Percentiles rank a stretch among this genome's conserved stretches.
These are phyloP conservation scores for Chlamydomonas asymmetrica DNA, from an alignment of 139 green algal genomes.

Conservation along the genomic window DNA sequence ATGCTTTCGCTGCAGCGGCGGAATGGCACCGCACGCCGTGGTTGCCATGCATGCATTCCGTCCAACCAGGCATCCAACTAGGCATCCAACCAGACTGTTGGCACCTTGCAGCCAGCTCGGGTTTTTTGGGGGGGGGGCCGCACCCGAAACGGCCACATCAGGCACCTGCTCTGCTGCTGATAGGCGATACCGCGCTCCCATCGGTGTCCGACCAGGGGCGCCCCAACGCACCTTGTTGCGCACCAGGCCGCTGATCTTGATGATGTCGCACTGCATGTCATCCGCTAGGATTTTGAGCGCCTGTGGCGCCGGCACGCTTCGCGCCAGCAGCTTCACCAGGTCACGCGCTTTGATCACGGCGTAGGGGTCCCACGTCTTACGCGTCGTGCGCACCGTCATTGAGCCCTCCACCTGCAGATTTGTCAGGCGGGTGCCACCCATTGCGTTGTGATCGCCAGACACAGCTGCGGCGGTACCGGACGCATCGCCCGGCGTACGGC, in stretches of 20 bases:
- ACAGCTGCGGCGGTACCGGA: neutral
- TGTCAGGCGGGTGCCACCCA: constrained; percentile 18
- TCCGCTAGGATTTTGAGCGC: constrained; percentile 70
- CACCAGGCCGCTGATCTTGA: constrained; percentile 96
- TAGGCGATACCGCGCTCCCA: no score
- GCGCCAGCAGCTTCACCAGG: constrained; percentile 97
- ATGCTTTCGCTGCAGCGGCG: no score
- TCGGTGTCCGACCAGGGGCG: no score
- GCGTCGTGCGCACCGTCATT: constrained; percentile 97
- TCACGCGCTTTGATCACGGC: constrained; percentile 98
- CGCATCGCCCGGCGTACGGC: no score
- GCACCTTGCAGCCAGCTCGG: no score
- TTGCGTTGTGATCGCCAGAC: neutral
- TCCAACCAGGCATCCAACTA: no score
- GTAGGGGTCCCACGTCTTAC: constrained; percentile 98
- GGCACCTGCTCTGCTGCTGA: no score
- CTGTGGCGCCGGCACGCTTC: constrained; percentile 91
- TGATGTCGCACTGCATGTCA: constrained; percentile 95
- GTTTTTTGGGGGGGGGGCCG: no score
- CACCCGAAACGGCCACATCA: no score
- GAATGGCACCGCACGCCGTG: no score
- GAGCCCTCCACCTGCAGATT: constrained; percentile 93
- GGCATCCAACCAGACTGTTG: no score
- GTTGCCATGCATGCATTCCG: no score
- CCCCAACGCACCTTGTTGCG: constrained; percentile 81